phyloP scores from a whole-genome alignment of 129 eudicot genomes.

The Dittrichia graveolens region DNA sequence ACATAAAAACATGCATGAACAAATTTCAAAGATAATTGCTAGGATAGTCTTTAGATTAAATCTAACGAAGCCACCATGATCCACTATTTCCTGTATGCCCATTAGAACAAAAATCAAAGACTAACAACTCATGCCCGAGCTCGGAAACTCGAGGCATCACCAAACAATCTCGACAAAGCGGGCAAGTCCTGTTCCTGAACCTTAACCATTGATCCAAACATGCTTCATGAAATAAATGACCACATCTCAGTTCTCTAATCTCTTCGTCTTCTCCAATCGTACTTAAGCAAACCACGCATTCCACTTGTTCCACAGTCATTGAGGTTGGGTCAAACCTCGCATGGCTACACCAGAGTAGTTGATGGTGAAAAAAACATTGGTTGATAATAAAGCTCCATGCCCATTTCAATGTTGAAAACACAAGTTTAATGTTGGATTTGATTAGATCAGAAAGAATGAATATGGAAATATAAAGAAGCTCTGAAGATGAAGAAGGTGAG shows the following conservation, averaged over 20 bases:
- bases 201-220: conserved; percentile 47
- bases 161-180: conserved; percentile 39
- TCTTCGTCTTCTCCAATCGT: conserved; percentile 37
- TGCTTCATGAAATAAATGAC: conserved; percentile 41
- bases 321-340: not conserved
- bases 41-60: not conserved
- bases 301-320: conserved; percentile 18
- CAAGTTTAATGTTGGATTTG: conserved; percentile 9
- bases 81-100: conserved; percentile 2
- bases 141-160: conserved; percentile 24
- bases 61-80: conserved; percentile 36
- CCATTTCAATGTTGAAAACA: conserved; percentile 27
- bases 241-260: conserved; percentile 36
- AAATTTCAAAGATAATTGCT: not conserved
- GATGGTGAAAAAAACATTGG: conserved; percentile 33
- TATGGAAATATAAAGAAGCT: conserved; percentile 27
- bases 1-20: too few species aligned
- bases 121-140: conserved; percentile 4
- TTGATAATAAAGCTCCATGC: conserved; percentile 35
- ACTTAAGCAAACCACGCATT: conserved; percentile 38
- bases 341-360: not conserved
- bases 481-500: conserved; percentile 22
- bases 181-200: conserved; percentile 33
- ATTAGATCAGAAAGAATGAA: conserved; percentile 15
- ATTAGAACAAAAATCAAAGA: conserved; percentile 17